Conservation (phyloP, 768 basidiomycete species). For the Termitomyces sp. region DNA sequence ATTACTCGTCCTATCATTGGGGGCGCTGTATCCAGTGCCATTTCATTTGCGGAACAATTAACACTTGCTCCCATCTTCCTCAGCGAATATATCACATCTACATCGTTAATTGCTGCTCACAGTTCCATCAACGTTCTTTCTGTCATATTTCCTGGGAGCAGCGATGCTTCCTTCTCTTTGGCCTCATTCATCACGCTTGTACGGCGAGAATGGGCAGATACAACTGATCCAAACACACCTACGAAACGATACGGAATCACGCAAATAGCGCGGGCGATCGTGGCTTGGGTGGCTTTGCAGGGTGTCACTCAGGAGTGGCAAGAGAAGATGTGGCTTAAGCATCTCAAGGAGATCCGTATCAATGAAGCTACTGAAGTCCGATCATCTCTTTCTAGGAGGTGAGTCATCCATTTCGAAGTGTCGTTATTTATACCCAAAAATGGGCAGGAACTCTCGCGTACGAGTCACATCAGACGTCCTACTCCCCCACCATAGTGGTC, state of each 20-base stretch:
- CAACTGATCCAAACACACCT: constrained; percentile 46
- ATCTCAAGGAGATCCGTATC: constrained; percentile 62
- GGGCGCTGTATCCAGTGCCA: constrained; percentile 51
- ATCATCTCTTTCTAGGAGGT: constrained; percentile 29
- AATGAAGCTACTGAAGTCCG: constrained; percentile 34
- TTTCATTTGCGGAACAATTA: constrained; percentile 64
- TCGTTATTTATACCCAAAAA: background rate
- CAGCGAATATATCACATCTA: constrained; percentile 71
- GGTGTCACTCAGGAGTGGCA: constrained; percentile 79
- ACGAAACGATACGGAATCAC: constrained; percentile 57
- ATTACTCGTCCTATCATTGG: constrained; percentile 55
- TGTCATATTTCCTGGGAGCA: constrained; percentile 66
- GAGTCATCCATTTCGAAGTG: background rate
- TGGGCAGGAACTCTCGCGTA: constrained; percentile 46
- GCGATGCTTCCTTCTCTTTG: constrained; percentile 77
- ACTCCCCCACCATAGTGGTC: constrained; percentile 60
- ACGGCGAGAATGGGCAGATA: constrained; percentile 70
- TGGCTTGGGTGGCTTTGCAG: constrained; percentile 78
- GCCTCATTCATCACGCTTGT: constrained; percentile 77
- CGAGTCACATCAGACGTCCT: constrained; percentile 71
- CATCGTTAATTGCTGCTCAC: constrained; percentile 68
- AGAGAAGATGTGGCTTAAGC: constrained; percentile 62
- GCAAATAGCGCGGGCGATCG: constrained; percentile 62
- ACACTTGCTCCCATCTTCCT: constrained; percentile 72
- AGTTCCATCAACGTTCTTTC: constrained; percentile 71